Conservation (phyloP, 371 early-diverging fungal species). For the Mortierella sp. region DNA sequence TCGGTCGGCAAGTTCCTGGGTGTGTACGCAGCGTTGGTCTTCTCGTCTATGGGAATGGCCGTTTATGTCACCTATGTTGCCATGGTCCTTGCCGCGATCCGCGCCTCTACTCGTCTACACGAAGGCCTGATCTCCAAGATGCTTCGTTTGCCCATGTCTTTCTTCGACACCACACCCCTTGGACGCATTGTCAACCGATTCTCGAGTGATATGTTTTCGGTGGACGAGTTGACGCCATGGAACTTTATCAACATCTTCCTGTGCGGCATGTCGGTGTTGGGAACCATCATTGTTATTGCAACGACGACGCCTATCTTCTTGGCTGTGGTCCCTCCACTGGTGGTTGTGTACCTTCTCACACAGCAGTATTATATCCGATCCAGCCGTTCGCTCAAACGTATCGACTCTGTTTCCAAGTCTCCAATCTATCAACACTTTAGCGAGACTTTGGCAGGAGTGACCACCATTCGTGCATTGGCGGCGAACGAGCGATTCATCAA, state of each 20-base stretch:
- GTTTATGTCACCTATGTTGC: slow-evolving; percentile 43
- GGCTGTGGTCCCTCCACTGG: slow-evolving; percentile 39
- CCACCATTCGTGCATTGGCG: slow-evolving; percentile 46
- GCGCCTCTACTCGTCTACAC: slow-evolving; percentile 52
- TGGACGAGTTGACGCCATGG: slow-evolving; percentile 40
- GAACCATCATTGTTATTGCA: slow-evolving; percentile 40
- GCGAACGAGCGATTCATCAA: slow-evolving; percentile 27
- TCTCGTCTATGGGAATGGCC: slow-evolving; percentile 19
- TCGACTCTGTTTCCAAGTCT: slow-evolving; percentile 59
- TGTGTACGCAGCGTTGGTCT: slow-evolving; percentile 38
- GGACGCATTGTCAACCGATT: slow-evolving; percentile 87
- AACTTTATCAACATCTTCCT: slow-evolving; percentile 28
- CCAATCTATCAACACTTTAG: slow-evolving; percentile 60
- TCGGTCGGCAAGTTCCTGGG: slow-evolving; percentile 30
- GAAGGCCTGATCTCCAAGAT: slow-evolving; percentile 53
- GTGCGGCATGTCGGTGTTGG: slow-evolving; percentile 26
- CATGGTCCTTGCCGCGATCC: slow-evolving; percentile 47
- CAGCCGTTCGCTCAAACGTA: slow-evolving; percentile 22
- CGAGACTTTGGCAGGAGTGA: slow-evolving; percentile 59
- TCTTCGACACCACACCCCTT: slow-evolving; percentile 55
- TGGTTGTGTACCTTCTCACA: slow-evolving; percentile 64
- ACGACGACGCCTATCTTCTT: slow-evolving; percentile 46
- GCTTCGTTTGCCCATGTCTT: slow-evolving; percentile 70
- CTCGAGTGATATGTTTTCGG: slow-evolving; percentile 37
- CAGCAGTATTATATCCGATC: slow-evolving; percentile 72